Evolutionary conservation across 352 stramenopile species (phyloP).

Genomic region (Globisporangium uncinulatum): DNA sequence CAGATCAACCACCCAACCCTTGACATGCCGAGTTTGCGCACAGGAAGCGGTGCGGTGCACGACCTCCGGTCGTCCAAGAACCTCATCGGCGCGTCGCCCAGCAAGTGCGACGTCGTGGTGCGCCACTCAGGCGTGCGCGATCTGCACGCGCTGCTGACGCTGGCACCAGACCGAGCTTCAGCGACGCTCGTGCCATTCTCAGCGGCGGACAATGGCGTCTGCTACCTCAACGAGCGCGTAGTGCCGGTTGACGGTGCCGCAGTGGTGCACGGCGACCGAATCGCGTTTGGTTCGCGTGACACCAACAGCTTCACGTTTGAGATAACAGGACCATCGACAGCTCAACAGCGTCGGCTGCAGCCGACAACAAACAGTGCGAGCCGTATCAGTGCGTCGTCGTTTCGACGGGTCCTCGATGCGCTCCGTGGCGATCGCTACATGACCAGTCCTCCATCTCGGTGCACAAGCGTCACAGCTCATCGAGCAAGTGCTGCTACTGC

Average conservation of each 20-base stretch:
- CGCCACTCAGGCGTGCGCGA: slow-evolving; percentile 32
- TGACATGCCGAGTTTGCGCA: slow-evolving; percentile 40
- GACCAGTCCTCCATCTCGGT: neutral
- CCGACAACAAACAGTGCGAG: slow-evolving; percentile 2
- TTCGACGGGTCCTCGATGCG: slow-evolving; percentile 40
- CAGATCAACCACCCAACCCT: no score
- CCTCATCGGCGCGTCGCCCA: slow-evolving; percentile 35
- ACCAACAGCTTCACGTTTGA: slow-evolving; percentile 52
- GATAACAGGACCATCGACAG: slow-evolving; percentile 14
- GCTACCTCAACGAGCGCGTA: slow-evolving; percentile 42
- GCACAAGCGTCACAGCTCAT: neutral
- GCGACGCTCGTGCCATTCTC: slow-evolving; percentile 56
- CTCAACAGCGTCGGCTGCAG: neutral
- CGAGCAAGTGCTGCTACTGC: neutral
- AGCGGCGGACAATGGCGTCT: slow-evolving; percentile 17
- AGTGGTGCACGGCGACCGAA: slow-evolving; percentile 54
- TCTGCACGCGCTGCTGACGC: slow-evolving; percentile 48
- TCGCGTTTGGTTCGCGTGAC: slow-evolving; percentile 37
- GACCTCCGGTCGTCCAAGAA: slow-evolving; percentile 61
- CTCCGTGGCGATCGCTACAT: slow-evolving; percentile 32
- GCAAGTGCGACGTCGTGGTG: slow-evolving; percentile 61
- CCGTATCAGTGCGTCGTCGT: slow-evolving; percentile 18
- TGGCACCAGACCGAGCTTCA: slow-evolving; percentile 26
- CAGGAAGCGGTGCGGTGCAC: neutral
- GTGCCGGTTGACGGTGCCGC: slow-evolving; percentile 31